Conservation (phyloP, 208 protist species). For the Angomonas desouzai region DNA sequence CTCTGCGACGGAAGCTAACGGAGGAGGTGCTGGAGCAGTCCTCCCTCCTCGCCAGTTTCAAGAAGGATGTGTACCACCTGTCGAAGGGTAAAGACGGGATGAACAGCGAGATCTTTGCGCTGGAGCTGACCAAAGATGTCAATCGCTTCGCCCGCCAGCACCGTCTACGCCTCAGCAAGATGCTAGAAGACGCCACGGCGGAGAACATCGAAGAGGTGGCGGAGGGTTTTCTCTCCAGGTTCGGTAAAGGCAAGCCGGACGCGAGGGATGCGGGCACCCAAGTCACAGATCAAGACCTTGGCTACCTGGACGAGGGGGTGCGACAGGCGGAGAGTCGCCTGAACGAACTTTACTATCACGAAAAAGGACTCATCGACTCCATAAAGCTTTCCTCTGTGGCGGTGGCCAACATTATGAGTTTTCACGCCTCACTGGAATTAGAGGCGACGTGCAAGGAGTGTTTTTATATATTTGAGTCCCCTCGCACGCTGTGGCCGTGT, state of each 20-base stretch:
- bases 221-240: constrained; percentile 53
- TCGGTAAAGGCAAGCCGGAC: constrained; percentile 30
- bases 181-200: constrained; percentile 8
- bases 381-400: constrained; percentile 61
- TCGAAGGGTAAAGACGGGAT: constrained; percentile 30
- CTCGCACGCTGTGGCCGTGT: constrained; percentile 84
- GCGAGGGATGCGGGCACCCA: constrained; percentile 54
- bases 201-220: constrained; percentile 26
- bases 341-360: constrained; percentile 67
- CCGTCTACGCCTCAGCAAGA: constrained; percentile 19
- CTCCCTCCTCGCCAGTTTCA: constrained; percentile 35
- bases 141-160: constrained; percentile 55
- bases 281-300: constrained; percentile 64
- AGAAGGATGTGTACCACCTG: constrained; percentile 48
- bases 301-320: constrained; percentile 64
- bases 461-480: constrained; percentile 79
- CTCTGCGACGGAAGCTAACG: constrained; percentile 33
- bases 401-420: constrained; percentile 76
- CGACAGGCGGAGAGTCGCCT: constrained; percentile 51
- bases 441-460: constrained; percentile 87
- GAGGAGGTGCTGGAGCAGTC: constrained; percentile 39
- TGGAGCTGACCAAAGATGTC: constrained; percentile 64
- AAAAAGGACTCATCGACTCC: constrained; percentile 46
- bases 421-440: constrained; percentile 81
- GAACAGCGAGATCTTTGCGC: constrained; percentile 56